phyloP scores from a whole-genome alignment of 257 asterid species.

The Anisodus tanguticus region DNA sequence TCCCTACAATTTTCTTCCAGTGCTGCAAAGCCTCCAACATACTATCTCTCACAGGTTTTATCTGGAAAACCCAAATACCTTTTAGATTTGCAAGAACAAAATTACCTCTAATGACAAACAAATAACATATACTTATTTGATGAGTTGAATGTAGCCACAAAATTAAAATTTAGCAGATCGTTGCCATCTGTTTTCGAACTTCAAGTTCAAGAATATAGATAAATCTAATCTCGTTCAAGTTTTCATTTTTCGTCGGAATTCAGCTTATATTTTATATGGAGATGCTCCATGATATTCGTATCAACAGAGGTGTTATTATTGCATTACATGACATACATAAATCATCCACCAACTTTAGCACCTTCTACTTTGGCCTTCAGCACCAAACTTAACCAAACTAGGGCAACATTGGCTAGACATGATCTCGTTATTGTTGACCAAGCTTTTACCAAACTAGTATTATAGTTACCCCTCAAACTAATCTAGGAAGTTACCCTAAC shows the following conservation, averaged over 20 bases:
- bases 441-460: constrained; percentile 18
- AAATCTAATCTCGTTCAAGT: neutral
- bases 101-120: neutral
- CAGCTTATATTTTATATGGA: neutral
- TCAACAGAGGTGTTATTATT: neutral
- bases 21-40: constrained; percentile 93
- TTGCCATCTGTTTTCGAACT: neutral
- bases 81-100: neutral
- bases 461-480: constrained; percentile 17
- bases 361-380: neutral
- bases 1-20: constrained; percentile 92
- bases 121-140: neutral
- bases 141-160: constrained; percentile 4
- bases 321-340: constrained; percentile 6
- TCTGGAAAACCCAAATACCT: constrained; percentile 47
- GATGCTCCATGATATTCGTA: neutral
- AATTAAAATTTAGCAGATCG: neutral
- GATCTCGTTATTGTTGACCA: constrained; percentile 15
- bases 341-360: constrained; percentile 15
- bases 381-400: neutral
- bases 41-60: constrained; percentile 94
- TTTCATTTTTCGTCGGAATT: neutral
- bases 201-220: constrained; percentile 3
- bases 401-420: neutral
- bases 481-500: neutral